Evolutionary conservation across 1,139 yeast genomes (phyloP).

Genomic region (Magnusiomyces magnusii): DNA sequence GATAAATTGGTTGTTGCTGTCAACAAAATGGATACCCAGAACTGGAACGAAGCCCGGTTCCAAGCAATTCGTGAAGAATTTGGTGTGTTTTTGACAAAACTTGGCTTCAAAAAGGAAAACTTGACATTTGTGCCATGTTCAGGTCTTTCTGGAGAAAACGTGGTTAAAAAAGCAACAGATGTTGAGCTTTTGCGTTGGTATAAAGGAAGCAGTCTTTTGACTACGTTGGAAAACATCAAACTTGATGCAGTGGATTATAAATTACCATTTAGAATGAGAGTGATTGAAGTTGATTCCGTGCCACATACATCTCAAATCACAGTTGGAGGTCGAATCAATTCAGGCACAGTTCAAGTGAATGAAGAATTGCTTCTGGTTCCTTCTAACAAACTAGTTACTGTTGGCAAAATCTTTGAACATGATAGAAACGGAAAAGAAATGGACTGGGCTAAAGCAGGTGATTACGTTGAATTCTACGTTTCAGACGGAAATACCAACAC

Average conservation of each 20-base stretch:
- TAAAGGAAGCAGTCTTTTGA: conserved; percentile 56
- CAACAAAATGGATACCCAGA: conserved; percentile 75
- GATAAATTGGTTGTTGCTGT: conserved; percentile 66
- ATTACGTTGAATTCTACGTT: conserved; percentile 54
- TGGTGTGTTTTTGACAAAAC: conserved; percentile 47
- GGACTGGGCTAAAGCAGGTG: conserved; percentile 58
- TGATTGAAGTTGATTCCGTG: conserved; percentile 34
- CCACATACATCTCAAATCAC: conserved; percentile 33
- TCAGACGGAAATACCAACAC: conserved; percentile 33
- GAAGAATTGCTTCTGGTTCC: conserved; percentile 64
- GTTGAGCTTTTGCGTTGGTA: conserved; percentile 42
- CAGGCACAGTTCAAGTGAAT: conserved; percentile 72
- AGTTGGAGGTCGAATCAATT: conserved; percentile 61
- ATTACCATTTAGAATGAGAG: conserved; percentile 36
- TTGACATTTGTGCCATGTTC: conserved; percentile 73
- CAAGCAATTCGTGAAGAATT: conserved; percentile 54
- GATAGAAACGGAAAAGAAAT: conserved; percentile 13
- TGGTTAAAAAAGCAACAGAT: conserved; percentile 34
- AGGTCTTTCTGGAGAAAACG: conserved; percentile 79
- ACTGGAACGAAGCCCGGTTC: conserved; percentile 64
- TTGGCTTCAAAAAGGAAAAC: conserved; percentile 50
- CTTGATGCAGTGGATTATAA: conserved; percentile 25
- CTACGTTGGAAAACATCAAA: conserved; percentile 37
- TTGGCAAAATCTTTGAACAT: conserved; percentile 38
- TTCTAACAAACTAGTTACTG: conserved; percentile 34